Conservation (phyloP, 805 yeast genomes). For the Candida xyloterini region DNA sequence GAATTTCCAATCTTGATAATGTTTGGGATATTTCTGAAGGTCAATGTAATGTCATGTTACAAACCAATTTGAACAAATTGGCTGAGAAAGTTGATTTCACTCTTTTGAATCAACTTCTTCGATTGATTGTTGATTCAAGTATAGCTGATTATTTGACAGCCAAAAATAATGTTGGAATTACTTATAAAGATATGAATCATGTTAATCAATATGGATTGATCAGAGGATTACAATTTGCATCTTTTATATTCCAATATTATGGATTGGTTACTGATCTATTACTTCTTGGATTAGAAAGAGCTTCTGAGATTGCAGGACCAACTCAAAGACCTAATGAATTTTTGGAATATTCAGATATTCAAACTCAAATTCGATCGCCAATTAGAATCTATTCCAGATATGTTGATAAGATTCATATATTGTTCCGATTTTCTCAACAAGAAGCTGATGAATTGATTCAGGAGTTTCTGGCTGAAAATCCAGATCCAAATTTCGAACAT, state of each 20-base stretch:
- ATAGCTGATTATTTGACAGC: conserved; percentile 94
- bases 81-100: conserved; percentile 89
- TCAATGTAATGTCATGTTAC: conserved; percentile 79
- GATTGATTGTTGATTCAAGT: conserved; percentile 82
- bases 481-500: conserved; percentile 89
- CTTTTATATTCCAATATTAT: conserved; percentile 87
- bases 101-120: conserved; percentile 71
- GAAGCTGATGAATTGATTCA: conserved; percentile 75
- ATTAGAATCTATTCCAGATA: conserved; percentile 79
- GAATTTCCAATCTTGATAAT: conserved; percentile 70
- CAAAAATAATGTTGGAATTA: conserved; percentile 75
- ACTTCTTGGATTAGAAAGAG: conserved; percentile 82
- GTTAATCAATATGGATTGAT: conserved; percentile 84
- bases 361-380: conserved; percentile 67
- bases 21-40: conserved; percentile 81
- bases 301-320: conserved; percentile 82
- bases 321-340: conserved; percentile 71
- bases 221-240: conserved; percentile 86
- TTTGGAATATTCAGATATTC: conserved; percentile 59
- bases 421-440: conserved; percentile 69
- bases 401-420: conserved; percentile 74
- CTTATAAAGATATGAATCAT: conserved; percentile 94
- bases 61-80: conserved; percentile 64
- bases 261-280: conserved; percentile 82
- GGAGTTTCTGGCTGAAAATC: conserved; percentile 76